A percentile compares a stretch with the other conserved stretches of the same genome.
Evolutionary conservation across 768 basidiomycete genomes (phyloP).

Genomic region (Mycena galopus): DNA sequence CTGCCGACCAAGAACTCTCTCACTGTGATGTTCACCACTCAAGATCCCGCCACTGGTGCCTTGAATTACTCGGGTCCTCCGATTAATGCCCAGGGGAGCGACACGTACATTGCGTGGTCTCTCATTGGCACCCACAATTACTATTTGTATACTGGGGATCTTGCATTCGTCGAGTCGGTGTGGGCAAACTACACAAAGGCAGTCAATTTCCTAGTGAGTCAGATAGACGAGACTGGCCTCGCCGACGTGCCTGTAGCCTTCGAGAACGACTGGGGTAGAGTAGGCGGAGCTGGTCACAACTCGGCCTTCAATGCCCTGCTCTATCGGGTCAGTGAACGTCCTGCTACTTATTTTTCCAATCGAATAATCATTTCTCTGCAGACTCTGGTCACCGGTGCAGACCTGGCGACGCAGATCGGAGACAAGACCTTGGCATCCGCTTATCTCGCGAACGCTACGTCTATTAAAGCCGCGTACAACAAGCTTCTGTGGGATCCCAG

Average conservation of each 20-base stretch:
- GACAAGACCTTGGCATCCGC: constrained; percentile 39
- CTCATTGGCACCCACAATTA: constrained; percentile 59
- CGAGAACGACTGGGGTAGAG: constrained; percentile 63
- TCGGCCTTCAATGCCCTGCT: constrained; percentile 62
- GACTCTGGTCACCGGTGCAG: constrained; percentile 51
- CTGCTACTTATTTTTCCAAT: not conserved
- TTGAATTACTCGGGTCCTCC: constrained; percentile 59
- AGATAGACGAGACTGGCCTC: constrained; percentile 53
- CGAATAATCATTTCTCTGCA: constrained; percentile 19
- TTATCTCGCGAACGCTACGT: constrained; percentile 51
- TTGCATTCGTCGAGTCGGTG: constrained; percentile 54
- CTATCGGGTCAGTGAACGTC: constrained; percentile 52
- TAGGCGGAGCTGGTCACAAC: constrained; percentile 60
- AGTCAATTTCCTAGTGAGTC: constrained; percentile 54
- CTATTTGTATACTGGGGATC: constrained; percentile 63
- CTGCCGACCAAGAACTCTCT: constrained; percentile 60
- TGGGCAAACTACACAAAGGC: constrained; percentile 62
- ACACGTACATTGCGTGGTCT: constrained; percentile 66
- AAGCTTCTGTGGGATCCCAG: constrained; percentile 57
- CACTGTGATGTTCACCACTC: constrained; percentile 62
- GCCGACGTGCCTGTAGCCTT: constrained; percentile 56
- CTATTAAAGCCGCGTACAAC: constrained; percentile 58
- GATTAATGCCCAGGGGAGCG: constrained; percentile 51
- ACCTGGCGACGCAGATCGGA: constrained; percentile 49
- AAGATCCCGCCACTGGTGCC: constrained; percentile 59